These are phyloP conservation scores for Obelidium mucronatum DNA, from an alignment of 192 early-diverging fungal genomes.

Conservation along the genomic window DNA sequence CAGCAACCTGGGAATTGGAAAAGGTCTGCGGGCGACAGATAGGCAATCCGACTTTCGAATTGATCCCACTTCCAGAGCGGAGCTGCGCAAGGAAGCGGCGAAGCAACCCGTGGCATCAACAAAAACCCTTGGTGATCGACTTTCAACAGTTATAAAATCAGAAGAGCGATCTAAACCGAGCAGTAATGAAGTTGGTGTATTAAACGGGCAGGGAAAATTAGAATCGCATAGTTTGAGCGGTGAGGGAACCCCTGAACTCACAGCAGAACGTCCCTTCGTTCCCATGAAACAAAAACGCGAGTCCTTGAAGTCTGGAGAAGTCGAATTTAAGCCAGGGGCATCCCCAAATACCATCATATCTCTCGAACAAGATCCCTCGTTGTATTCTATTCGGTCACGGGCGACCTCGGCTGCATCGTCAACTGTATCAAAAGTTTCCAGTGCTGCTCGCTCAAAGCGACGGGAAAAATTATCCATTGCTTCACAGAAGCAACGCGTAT, in stretches of 20 bases:
- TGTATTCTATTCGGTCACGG: slow-evolving; percentile 20
- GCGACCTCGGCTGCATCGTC: slow-evolving; percentile 17
- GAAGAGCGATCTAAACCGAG: no score
- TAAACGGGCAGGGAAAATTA: no score
- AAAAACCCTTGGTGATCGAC: no score
- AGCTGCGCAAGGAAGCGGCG: background rate
- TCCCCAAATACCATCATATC: slow-evolving; percentile 27
- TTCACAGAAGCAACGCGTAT: no score
- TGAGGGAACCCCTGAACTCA: background rate
- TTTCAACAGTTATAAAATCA: no score
- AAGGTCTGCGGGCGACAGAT: background rate
- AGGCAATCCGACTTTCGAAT: background rate
- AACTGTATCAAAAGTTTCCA: background rate
- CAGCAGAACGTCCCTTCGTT: background rate
- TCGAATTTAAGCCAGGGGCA: slow-evolving; percentile 8
- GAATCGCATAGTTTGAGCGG: no score
- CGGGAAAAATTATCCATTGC: no score
- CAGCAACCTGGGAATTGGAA: background rate
- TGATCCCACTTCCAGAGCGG: no score
- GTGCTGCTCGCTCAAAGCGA: slow-evolving; percentile 22
- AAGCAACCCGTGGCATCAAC: background rate
- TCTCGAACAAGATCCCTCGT: slow-evolving; percentile 21
- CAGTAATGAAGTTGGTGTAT: no score
- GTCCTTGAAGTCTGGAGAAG: background rate
- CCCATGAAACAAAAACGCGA: background rate